A percentile compares a stretch with the other conserved stretches of the same genome.
phyloP scores from a whole-genome alignment of 169 alveolate genomes.

The Eimeria sp. region DNA sequence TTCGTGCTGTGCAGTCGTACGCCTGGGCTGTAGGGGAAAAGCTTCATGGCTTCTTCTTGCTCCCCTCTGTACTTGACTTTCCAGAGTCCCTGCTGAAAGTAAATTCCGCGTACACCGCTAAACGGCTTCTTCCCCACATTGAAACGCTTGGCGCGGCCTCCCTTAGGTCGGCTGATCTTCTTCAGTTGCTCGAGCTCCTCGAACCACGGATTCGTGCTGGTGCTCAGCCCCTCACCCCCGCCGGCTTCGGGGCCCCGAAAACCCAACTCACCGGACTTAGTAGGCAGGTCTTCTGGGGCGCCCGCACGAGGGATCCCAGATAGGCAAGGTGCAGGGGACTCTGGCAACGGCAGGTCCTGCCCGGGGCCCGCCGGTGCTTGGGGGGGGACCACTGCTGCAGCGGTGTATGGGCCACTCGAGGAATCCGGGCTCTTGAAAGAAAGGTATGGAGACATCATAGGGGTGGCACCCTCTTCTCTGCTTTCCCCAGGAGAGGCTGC shows the following conservation, averaged over 20 bases:
- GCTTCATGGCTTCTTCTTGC: conserved; percentile 75
- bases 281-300: background rate
- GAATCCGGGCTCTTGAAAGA: background rate
- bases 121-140: conserved; percentile 84
- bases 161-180: conserved; percentile 74
- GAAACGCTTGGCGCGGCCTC: conserved; percentile 78
- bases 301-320: background rate
- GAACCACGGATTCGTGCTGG: conserved; percentile 58
- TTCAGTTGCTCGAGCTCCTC: conserved; percentile 73
- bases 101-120: conserved; percentile 85
- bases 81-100: conserved; percentile 85
- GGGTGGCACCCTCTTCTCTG: conserved; percentile 26
- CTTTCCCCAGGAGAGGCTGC: conserved; percentile 5
- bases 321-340: conserved; percentile 1
- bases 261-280: background rate
- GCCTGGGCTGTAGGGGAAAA: conserved; percentile 79
- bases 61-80: conserved; percentile 83
- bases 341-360: conserved; percentile 30
- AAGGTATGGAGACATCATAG: conserved; percentile 20
- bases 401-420: background rate
- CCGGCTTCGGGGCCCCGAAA: background rate
- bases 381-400: background rate
- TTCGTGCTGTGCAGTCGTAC: background rate
- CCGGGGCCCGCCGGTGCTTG: background rate
- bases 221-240: conserved; percentile 1